Evolutionary conservation across 2,329 filamentous ascomycete genomes (phyloP).

Genomic region (Alternaria infectoria): DNA sequence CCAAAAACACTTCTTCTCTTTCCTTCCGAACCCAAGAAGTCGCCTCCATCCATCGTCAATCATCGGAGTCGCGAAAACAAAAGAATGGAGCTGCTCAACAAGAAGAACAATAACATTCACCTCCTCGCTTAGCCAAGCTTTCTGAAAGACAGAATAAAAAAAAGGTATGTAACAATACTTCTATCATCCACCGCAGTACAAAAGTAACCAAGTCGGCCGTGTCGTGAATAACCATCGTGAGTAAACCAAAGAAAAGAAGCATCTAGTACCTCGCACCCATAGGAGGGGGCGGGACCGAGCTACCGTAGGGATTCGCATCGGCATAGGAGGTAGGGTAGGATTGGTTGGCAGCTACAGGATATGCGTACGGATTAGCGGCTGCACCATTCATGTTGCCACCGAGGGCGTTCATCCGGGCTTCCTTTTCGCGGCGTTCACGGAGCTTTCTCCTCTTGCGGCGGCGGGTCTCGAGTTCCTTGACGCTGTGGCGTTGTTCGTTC

Average conservation of each 20-base stretch:
- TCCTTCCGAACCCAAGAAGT: background rate
- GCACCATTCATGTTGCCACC: slow-evolving; percentile 40
- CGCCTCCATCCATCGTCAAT: background rate
- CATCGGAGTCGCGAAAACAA: background rate
- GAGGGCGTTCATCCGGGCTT: slow-evolving; percentile 53
- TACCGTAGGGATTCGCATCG: slow-evolving; percentile 55
- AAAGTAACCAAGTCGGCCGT: background rate
- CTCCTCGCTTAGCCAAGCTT: background rate
- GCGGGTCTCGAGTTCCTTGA: slow-evolving; percentile 61
- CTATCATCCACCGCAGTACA: background rate
- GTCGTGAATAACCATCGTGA: background rate
- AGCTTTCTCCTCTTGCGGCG: slow-evolving; percentile 54
- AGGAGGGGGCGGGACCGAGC: slow-evolving; percentile 47
- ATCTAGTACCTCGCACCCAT: slow-evolving; percentile 48
- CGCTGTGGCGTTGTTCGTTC: slow-evolving; percentile 65
- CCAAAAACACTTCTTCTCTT: background rate
- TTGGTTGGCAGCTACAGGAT: slow-evolving; percentile 45
- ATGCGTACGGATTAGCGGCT: slow-evolving; percentile 47
- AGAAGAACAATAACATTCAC: slow-evolving; percentile 1
- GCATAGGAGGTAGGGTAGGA: slow-evolving; percentile 48
- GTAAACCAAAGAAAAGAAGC: background rate
- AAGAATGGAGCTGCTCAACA: background rate
- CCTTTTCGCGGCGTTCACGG: slow-evolving; percentile 50
- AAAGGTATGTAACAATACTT: slow-evolving; percentile 6
- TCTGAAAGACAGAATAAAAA: background rate